Base-by-base conservation (phyloP, 2,329 filamentous ascomycete species). In the Claviceps sp. region DNA sequence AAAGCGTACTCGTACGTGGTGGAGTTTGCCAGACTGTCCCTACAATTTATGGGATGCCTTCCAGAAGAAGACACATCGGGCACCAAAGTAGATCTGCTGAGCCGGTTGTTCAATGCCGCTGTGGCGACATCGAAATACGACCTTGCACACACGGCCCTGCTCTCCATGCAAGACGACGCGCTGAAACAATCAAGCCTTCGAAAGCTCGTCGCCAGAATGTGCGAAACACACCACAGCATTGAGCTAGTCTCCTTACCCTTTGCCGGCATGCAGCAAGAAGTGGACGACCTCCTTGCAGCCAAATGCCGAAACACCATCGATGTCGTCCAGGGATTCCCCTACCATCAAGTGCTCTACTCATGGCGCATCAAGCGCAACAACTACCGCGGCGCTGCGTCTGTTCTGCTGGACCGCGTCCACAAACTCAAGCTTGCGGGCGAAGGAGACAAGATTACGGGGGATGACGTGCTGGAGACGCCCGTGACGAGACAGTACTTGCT, bases 311-410 rank as follows among this genome's bases (percentile, higher is more conserved):
- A 79, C 52, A 81, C 84, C 38, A 72, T 80, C 44, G 85, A 88
- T 52, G 77, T 88, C 40, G 73, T 72, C 52, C 72, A 70, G 41
- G 80, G 79, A 9, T 86, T 88, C n/a, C 86, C 88, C 3, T 95
- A 90, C 63, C 87, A 93, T 63, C 87, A 91, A 61, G 85, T 96
- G 52, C 79, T 97, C 47, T 95, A 96, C 65, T 84, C 90, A 3
- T 96, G 91, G 81, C 82, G 93, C 49, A 84, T 95, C 58, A 82
- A 82, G 56, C 84, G 84, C 58, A 81, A 82, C 61, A 87, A 97
- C 69, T 95, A 89, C 74, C 87, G 91, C 45, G 93, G 91, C 49
- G 82, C 79, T 1, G 81, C 82, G 3, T 75, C 79, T 2, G 72
- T 82, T 30, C 70, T 84, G 5, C 69, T 84, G 22, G 79, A 85